phyloP scores from a whole-genome alignment of 106 monocot species.

The Acorus gramineus region DNA sequence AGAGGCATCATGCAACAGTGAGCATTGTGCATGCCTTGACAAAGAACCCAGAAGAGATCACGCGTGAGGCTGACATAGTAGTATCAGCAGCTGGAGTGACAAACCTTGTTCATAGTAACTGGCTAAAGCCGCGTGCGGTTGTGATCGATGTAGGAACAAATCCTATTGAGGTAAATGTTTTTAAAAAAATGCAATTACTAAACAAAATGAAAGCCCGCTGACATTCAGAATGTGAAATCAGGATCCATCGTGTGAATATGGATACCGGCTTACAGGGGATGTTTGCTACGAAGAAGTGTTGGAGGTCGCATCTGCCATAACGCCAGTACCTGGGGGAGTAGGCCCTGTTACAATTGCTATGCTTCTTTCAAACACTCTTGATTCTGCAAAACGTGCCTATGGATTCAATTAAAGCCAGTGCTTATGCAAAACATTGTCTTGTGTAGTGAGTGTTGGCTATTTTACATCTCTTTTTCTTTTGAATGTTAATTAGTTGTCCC shows the following conservation, averaged over 20 bases:
- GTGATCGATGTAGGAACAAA: slow-evolving; percentile 94
- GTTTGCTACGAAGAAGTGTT: slow-evolving; percentile 88
- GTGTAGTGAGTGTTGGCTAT: too few species aligned
- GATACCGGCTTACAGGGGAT: slow-evolving; percentile 74
- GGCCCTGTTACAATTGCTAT: slow-evolving; percentile 86
- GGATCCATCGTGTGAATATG: slow-evolving; percentile 63
- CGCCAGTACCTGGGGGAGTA: slow-evolving; percentile 94
- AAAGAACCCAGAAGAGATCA: slow-evolving; percentile 66
- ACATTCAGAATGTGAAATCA: slow-evolving; percentile 4
- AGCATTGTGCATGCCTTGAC: slow-evolving; percentile 76
- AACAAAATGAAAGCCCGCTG: background rate
- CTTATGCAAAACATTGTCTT: too few species aligned
- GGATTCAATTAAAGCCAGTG: slow-evolving; percentile 11
- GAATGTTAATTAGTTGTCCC: too few species aligned
- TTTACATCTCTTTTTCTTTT: too few species aligned
- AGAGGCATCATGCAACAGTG: slow-evolving; percentile 98
- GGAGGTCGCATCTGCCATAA: slow-evolving; percentile 71
- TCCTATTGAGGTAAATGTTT: slow-evolving; percentile 59
- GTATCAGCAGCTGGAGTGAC: slow-evolving; percentile 89
- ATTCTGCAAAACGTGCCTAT: slow-evolving; percentile 48
- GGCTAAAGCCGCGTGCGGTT: slow-evolving; percentile 75
- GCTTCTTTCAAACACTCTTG: slow-evolving; percentile 79
- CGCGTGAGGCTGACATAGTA: slow-evolving; percentile 70
- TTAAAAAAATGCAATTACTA: background rate
- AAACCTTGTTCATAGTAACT: slow-evolving; percentile 61